Base-by-base conservation (phyloP, 2,329 filamentous ascomycete genomes). In the Colletotrichum lentis region DNA sequence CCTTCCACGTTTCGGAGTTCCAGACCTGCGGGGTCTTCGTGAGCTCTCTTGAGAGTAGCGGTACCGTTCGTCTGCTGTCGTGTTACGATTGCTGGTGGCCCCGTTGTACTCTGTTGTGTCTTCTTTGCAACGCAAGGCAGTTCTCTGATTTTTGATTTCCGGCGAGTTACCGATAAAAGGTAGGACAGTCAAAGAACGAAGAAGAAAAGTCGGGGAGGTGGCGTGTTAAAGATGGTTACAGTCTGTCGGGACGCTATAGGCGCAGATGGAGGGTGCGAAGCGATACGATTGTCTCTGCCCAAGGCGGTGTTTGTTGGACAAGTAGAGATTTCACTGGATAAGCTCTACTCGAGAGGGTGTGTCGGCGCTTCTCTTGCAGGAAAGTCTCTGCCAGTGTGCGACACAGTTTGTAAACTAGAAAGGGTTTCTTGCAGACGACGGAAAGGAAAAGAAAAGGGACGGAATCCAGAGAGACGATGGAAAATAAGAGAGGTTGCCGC, bases 291-390 rank as follows among this genome's bases (percentile, higher is more conserved):
- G 62, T 50, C 44, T 65, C 47, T 56, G 55, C 49, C 61, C 70
- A 67, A 66, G 71, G 62, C 54, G 64, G 44, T 43, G 62, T 53
- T 62, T 66, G 66, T 53, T 43, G 64, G 54, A 47, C 35, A 58
- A 62, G 27, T 31, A 63, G 60, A 70, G 69, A 69, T 53, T 41
- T 67, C 63, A 67, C 63, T 69, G 67, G 57, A 62, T 60, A 58
- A 61, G 56, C 27, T 59, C 57, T 39, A 37, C 59, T 60, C 37
- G 52, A 70, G 63, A 61, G 65, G 69, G 70, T 73, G 73, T 71
- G 69, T 72, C 71, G 76, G 78, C 78, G 78, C 78, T 79, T 79
- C 77, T 76, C 63, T 73, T 74, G 76, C 75, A 75, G 75, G 70
- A 72, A 70, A 72, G 52, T 57, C 2, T 73, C 44, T 69, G 55